Percentiles rank a stretch among this genome's conserved stretches.
These are phyloP conservation scores for Lizonia empirigonia DNA, from an alignment of 2,329 filamentous ascomycete genomes.

Conservation along the genomic window DNA sequence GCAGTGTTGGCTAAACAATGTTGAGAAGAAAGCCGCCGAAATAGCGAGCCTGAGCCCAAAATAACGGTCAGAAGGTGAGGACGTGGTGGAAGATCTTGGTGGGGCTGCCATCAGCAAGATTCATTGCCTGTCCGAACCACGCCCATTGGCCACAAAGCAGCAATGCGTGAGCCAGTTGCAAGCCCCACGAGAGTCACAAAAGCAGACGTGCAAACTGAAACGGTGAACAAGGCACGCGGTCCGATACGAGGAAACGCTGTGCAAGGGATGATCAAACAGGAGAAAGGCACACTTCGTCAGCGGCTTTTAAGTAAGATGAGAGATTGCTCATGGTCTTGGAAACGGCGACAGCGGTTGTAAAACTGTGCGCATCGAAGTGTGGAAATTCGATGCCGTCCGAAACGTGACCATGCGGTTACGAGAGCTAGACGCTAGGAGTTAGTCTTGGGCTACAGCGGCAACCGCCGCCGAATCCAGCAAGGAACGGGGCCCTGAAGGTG, in stretches of 20 bases:
- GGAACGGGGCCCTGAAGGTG: not conserved
- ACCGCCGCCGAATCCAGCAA: slow-evolving; percentile 1
- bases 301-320: slow-evolving; percentile 5
- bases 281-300: slow-evolving; percentile 2
- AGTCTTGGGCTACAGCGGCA: not conserved
- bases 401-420: slow-evolving; percentile 8
- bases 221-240: slow-evolving; percentile 1
- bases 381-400: slow-evolving; percentile 14
- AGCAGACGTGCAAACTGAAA: not conserved
- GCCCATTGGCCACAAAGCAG: slow-evolving; percentile 3
- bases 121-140: not conserved
- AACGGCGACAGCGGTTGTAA: not conserved
- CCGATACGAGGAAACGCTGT: slow-evolving; percentile 12
- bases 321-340: not conserved
- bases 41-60: not conserved
- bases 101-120: slow-evolving; percentile 2
- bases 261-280: slow-evolving; percentile 26
- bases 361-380: not conserved
- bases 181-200: slow-evolving; percentile 3
- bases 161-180: not conserved
- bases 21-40: not conserved
- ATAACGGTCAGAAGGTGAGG: not conserved
- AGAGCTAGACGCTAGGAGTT: slow-evolving; percentile 5
- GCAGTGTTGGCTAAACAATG: not conserved
- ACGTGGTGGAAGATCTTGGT: slow-evolving; percentile 10